A percentile compares a stretch with the other conserved stretches of the same genome.
These are phyloP conservation scores for Marasmius fiardii DNA, from an alignment of 1,284 basidiomycete genomes.

Conservation along the genomic window DNA sequence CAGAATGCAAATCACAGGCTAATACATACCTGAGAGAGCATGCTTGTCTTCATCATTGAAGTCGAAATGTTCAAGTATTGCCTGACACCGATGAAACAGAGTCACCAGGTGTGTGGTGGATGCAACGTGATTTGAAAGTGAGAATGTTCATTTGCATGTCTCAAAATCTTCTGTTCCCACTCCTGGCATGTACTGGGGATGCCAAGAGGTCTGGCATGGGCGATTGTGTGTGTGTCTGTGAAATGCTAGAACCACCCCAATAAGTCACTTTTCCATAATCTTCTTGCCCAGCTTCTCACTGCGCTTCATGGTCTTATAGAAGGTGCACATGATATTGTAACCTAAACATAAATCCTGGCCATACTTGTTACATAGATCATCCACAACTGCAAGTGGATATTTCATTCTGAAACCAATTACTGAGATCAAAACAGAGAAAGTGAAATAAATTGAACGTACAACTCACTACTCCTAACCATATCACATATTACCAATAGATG, in stretches of 20 bases:
- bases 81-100: slow-evolving; percentile 24
- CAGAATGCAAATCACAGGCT: neutral
- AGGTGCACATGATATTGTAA: slow-evolving; percentile 7
- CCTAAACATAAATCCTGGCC: neutral
- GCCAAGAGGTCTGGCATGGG: slow-evolving; percentile 26
- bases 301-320: neutral
- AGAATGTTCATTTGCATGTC: slow-evolving; percentile 29
- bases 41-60: slow-evolving; percentile 20
- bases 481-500: slow-evolving; percentile 27
- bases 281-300: slow-evolving; percentile 19
- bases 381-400: slow-evolving; percentile 8
- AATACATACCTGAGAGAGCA: slow-evolving; percentile 10
- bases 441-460: slow-evolving; percentile 21
- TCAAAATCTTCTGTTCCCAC: slow-evolving; percentile 34
- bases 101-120: slow-evolving; percentile 19
- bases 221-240: slow-evolving; percentile 29
- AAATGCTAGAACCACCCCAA: slow-evolving; percentile 22
- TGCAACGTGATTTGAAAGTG: slow-evolving; percentile 26
- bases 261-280: slow-evolving; percentile 17
- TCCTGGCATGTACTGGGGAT: slow-evolving; percentile 25
- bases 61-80: slow-evolving; percentile 20
- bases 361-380: neutral
- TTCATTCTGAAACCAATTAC: slow-evolving; percentile 6
- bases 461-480: slow-evolving; percentile 33
- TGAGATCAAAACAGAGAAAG: too few relatives aligned